These are phyloP conservation scores for Acacia confusa DNA, from an alignment of 306 rosid species.

Conservation along the genomic window DNA sequence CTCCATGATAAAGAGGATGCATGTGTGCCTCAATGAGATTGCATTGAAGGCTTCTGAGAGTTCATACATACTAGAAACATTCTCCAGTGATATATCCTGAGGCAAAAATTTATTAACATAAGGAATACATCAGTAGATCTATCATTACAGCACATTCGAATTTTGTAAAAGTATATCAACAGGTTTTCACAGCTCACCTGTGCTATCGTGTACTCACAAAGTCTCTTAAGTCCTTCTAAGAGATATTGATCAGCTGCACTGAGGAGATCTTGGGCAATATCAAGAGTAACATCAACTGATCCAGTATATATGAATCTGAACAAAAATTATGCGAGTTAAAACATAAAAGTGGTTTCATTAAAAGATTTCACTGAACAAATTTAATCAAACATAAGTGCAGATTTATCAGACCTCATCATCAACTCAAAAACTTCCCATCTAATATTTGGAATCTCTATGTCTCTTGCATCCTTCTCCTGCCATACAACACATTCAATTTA, in stretches of 20 bases:
- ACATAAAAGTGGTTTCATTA: slow-evolving; percentile 28
- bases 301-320: slow-evolving; percentile 96
- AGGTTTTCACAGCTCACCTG: slow-evolving; percentile 59
- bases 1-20: slow-evolving; percentile 90
- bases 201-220: slow-evolving; percentile 89
- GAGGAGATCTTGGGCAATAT: slow-evolving; percentile 96
- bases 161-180: not conserved
- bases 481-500: slow-evolving; percentile 27
- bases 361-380: slow-evolving; percentile 24
- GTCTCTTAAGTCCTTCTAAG: slow-evolving; percentile 96
- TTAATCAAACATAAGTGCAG: slow-evolving; percentile 8
- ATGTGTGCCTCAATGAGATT: slow-evolving; percentile 85
- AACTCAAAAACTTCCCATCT: slow-evolving; percentile 97
- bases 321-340: slow-evolving; percentile 15
- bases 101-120: slow-evolving; percentile 19
- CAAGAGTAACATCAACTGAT: slow-evolving; percentile 77
- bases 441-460: slow-evolving; percentile 96
- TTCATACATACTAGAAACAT: slow-evolving; percentile 91
- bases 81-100: slow-evolving; percentile 90
- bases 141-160: slow-evolving; percentile 3
- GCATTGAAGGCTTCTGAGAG: slow-evolving; percentile 97
- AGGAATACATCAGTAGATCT: slow-evolving; percentile 21
- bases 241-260: slow-evolving; percentile 99
- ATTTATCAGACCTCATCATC: slow-evolving; percentile 87
- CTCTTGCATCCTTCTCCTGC: slow-evolving; percentile 99